A percentile compares a stretch with the other conserved stretches of the same genome.
Conservation (phyloP, 2,329 filamentous ascomycete species). For the Exophiala bonariae region DNA sequence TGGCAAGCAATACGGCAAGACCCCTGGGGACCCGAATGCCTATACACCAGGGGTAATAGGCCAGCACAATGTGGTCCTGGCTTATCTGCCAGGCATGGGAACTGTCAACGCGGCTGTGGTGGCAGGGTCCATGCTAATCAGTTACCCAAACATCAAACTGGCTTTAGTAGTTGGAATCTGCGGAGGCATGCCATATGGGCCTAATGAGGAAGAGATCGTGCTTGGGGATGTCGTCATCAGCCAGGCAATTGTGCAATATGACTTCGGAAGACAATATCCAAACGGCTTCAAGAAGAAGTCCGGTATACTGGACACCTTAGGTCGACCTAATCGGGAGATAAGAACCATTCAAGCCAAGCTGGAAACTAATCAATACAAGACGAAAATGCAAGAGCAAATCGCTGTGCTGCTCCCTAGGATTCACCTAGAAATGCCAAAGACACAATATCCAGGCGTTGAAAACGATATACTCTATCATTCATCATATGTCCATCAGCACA, state of each 20-base stretch:
- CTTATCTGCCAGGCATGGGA: slow-evolving; percentile 31
- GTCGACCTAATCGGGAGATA: slow-evolving; percentile 24
- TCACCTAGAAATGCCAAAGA: not conserved
- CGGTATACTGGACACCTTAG: slow-evolving; percentile 19
- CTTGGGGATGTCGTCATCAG: slow-evolving; percentile 36
- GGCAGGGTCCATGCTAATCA: slow-evolving; percentile 32
- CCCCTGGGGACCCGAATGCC: slow-evolving; percentile 1
- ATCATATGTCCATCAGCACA: slow-evolving; percentile 30
- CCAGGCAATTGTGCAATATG: slow-evolving; percentile 28
- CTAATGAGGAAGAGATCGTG: slow-evolving; percentile 20
- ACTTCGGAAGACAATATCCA: slow-evolving; percentile 31
- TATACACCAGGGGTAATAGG: slow-evolving; percentile 24
- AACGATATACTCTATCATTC: slow-evolving; percentile 27
- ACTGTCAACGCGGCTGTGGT: slow-evolving; percentile 26
- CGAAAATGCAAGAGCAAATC: slow-evolving; percentile 14
- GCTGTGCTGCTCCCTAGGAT: not conserved
- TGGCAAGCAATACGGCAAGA: slow-evolving; percentile 64
- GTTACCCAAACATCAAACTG: slow-evolving; percentile 36
- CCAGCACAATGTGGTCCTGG: slow-evolving; percentile 23
- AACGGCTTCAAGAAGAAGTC: slow-evolving; percentile 25
- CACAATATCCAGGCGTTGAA: slow-evolving; percentile 1
- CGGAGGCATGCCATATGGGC: slow-evolving; percentile 35
- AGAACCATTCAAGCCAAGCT: slow-evolving; percentile 16
- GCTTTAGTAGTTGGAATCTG: slow-evolving; percentile 42
- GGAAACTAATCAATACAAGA: not conserved